Evolutionary conservation across 192 early-diverging fungal genomes (phyloP), one percentile per base, ranked within the genome.

Genomic region (Phycomyces nitens): DNA sequence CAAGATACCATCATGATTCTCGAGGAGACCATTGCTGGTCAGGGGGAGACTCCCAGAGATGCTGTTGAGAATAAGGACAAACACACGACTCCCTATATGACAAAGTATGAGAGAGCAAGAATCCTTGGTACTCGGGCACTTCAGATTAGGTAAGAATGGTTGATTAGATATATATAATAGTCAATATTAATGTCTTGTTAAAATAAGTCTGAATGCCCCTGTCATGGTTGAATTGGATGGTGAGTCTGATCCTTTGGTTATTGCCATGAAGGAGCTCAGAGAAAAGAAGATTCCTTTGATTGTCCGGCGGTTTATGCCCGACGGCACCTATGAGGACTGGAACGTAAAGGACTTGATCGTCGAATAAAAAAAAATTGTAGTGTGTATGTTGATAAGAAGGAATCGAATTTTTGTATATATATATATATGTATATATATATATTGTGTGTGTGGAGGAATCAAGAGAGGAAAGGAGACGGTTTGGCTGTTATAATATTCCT

Each of bases 81-180:
- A 65, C 87, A 92, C 54, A 97, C 97, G 11, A 97, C 97, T 22
- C 95, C 97, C 29, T 99, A 96, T 75, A 93, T 99, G 93, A 99
- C 97, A 56, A 97, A 96, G 72, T 99, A 99, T 79, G 97, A 99
- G 77, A 89, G 91, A 52, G 90, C 92, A 51, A 83, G 91, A 70
- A 84, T 94, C 58, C 75, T 95, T 42, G 93, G 93, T 43, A 94
- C 95, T 11, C 85, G 97, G 24, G 97, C 97, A 4, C 84, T 97
- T 68, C 95, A 99, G 73, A 94, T 99, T 66, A 86, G 83, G 84
- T 84, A 80, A 41, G 29, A 24, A 29, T 42, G 29, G 12, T 43
- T 42, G 5, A 20, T 58, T 21, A 22, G 24, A 27, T 67, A 10
- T 43, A 55, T 34, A 43, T 16, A 1, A 61, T 39, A 6, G 49